Conservation (phyloP, 2,329 filamentous ascomycete species). For the Venturia oleaginea region DNA sequence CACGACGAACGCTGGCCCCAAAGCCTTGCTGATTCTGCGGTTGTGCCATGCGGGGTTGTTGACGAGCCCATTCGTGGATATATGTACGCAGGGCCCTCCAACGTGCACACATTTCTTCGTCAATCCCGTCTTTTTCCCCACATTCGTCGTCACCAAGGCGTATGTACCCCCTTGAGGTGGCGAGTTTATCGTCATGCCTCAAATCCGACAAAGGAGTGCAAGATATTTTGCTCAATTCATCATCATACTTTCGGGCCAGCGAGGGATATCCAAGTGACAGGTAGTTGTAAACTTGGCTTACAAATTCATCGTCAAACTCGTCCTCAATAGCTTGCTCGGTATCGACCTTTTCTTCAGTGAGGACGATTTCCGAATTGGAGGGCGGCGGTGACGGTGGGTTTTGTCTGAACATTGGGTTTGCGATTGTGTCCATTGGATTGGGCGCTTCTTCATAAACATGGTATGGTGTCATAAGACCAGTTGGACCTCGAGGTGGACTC, state of each 20-base stretch:
- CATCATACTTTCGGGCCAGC: conserved; percentile 72
- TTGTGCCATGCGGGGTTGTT: conserved; percentile 62
- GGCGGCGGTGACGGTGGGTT: conserved; percentile 30
- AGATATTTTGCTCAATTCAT: conserved; percentile 75
- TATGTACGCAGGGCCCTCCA: conserved; percentile 82
- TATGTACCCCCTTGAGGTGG: conserved; percentile 63
- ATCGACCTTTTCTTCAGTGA: conserved; percentile 31
- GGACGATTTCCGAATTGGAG: conserved; percentile 30
- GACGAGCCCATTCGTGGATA: conserved; percentile 80
- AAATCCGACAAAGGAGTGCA: conserved; percentile 60
- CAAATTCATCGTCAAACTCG: conserved; percentile 76
- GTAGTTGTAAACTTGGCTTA: conserved; percentile 97
- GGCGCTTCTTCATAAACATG: conserved; percentile 27
- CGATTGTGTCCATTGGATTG: conserved; percentile 33
- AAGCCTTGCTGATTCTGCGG: conserved; percentile 22
- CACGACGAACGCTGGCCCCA: conserved; percentile 37
- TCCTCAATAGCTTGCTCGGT: conserved; percentile 28
- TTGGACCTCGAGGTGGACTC: conserved; percentile 33
- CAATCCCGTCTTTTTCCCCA: conserved; percentile 41
- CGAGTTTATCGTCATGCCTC: conserved; percentile 57
- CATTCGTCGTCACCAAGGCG: conserved; percentile 40
- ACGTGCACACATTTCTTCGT: conserved; percentile 50
- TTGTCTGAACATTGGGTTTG: conserved; percentile 16
- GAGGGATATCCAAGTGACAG: conserved; percentile 86
- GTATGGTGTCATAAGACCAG: conserved; percentile 42